A percentile compares a stretch with the other conserved stretches of the same genome.
Evolutionary conservation across 148 eudicot species (phyloP).

Genomic region (Agrostemma githago): DNA sequence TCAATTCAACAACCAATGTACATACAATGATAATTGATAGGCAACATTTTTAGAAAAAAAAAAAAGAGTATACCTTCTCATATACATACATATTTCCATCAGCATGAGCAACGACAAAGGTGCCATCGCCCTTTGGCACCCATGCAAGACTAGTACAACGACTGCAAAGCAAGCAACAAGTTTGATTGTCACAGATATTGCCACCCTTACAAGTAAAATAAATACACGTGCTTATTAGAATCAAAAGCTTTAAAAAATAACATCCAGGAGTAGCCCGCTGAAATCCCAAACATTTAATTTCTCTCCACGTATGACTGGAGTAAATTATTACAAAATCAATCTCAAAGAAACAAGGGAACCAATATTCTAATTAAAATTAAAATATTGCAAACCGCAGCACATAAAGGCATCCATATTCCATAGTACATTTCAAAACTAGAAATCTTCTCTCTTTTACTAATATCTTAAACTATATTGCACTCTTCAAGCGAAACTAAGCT

Average conservation of each 20-base stretch:
- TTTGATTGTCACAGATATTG: not conserved
- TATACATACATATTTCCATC: constrained; percentile 86
- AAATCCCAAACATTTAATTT: not conserved
- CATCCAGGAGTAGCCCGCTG: not conserved
- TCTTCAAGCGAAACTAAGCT: not conserved
- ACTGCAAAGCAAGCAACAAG: constrained; percentile 36
- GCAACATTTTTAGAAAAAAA: constrained; percentile 3
- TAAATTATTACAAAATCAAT: too few species aligned
- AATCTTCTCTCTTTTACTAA: not conserved
- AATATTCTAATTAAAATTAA: too few species aligned
- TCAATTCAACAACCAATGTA: constrained; percentile 11
- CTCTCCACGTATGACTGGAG: not conserved
- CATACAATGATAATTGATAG: not conserved
- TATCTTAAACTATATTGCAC: not conserved
- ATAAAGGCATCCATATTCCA: not conserved
- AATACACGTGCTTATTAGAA: not conserved
- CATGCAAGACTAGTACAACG: constrained; percentile 85
- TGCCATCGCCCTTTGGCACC: constrained; percentile 81
- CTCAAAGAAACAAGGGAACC: not conserved
- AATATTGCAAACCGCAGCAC: not conserved
- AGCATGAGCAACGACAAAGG: constrained; percentile 75
- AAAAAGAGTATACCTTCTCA: constrained; percentile 65
- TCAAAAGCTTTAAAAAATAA: not conserved
- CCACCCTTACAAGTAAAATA: not conserved
- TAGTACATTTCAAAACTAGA: not conserved